Percentiles rank a stretch among this genome's conserved stretches.
phyloP scores from a whole-genome alignment of 257 asterid species.

The Fraxinus anomala region DNA sequence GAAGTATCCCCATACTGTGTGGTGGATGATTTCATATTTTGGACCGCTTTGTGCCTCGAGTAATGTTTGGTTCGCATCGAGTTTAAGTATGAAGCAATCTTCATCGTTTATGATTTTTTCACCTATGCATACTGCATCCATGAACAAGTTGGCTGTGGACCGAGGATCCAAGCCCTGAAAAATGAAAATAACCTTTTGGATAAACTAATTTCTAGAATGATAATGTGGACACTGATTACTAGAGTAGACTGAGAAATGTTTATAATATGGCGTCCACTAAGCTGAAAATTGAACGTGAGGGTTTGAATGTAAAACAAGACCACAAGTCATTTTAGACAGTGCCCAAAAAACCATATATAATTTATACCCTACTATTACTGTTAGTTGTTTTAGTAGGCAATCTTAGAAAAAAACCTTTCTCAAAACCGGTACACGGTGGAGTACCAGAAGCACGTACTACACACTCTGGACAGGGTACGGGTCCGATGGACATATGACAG shows the following conservation, averaged over 20 bases:
- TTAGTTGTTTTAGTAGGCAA: no score
- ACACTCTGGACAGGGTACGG: neutral
- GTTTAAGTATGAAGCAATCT: slow-evolving; percentile 85
- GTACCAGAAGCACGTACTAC: no score
- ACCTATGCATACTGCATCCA: slow-evolving; percentile 88
- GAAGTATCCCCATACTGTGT: slow-evolving; percentile 91
- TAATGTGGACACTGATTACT: neutral
- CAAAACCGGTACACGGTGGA: no score
- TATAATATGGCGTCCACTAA: neutral
- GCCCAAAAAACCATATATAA: neutral
- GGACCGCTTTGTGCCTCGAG: slow-evolving; percentile 77
- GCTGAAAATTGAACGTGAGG: neutral
- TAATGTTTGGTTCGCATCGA: slow-evolving; percentile 73
- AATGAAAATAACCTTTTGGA: neutral
- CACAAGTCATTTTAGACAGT: neutral
- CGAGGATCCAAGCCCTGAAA: slow-evolving; percentile 82
- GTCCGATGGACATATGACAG: neutral
- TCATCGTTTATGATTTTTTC: slow-evolving; percentile 83
- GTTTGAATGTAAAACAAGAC: no score
- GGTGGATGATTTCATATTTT: slow-evolving; percentile 78
- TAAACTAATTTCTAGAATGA: neutral
- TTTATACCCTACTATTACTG: neutral
- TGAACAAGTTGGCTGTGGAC: slow-evolving; percentile 63
- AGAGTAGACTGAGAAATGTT: neutral
- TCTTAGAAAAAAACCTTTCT: no score